A percentile compares a stretch with the other conserved stretches of the same genome.
Conservation (phyloP, 2,329 filamentous ascomycete genomes). For the Emmonsia crescens region DNA sequence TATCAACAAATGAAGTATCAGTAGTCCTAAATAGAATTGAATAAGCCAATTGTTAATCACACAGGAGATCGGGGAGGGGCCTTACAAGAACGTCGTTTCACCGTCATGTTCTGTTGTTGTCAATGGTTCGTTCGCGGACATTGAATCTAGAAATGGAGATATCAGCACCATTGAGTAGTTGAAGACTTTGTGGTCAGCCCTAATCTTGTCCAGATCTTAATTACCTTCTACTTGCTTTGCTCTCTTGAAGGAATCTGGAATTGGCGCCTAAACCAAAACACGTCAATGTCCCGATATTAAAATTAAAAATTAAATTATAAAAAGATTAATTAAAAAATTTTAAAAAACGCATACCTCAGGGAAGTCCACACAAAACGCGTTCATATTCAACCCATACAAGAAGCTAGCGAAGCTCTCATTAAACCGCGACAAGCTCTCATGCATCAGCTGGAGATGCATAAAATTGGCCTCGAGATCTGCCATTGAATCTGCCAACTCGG, state of each 20-base stretch:
- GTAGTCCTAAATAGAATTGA: conserved; percentile 53
- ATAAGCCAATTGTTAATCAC: background rate
- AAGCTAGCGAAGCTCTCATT: conserved; percentile 94
- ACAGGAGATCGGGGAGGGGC: conserved; percentile 6
- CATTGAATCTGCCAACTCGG: conserved; percentile 86
- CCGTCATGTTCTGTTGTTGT: conserved; percentile 37
- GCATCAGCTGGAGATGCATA: conserved; percentile 93
- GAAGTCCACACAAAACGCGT: conserved; percentile 96
- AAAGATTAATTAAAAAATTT: background rate
- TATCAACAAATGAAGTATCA: conserved; percentile 82
- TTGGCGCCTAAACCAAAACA: conserved; percentile 51
- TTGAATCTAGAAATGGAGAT: conserved; percentile 1
- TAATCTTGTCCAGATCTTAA: conserved; percentile 12
- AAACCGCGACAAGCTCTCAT: conserved; percentile 86
- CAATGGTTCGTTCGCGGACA: conserved; percentile 7
- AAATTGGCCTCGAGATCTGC: conserved; percentile 94
- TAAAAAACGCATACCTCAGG: conserved; percentile 56
- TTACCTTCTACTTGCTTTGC: conserved; percentile 49
- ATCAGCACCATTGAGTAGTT: background rate
- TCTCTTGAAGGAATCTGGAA: conserved; percentile 69
- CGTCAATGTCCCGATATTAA: background rate
- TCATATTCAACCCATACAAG: conserved; percentile 95
- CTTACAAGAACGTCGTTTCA: conserved; percentile 79
- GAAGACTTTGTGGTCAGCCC: background rate
- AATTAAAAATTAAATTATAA: no score